Conservation (phyloP, 306 rosid genomes). For the Begonia masoniana region DNA sequence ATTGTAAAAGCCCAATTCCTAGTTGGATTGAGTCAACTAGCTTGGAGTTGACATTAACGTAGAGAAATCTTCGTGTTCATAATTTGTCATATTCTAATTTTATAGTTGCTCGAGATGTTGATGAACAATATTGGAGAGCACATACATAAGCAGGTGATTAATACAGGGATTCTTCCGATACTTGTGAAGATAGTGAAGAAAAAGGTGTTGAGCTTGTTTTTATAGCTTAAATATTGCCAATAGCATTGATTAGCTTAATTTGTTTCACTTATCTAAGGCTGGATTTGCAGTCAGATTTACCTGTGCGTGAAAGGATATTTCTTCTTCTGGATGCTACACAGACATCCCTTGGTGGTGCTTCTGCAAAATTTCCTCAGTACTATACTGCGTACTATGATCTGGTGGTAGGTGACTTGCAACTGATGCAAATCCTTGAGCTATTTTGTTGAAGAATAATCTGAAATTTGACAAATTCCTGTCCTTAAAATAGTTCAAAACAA, state of each 20-base stretch:
- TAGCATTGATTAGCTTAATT: not conserved
- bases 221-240: not conserved
- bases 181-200: conserved; percentile 92
- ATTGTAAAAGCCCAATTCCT: too few species aligned
- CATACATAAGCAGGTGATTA: conserved; percentile 75
- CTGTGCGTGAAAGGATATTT: conserved; percentile 76
- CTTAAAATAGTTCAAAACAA: too few species aligned
- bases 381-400: conserved; percentile 77
- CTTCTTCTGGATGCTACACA: conserved; percentile 94
- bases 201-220: conserved; percentile 41
- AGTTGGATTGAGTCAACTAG: too few species aligned
- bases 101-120: conserved; percentile 89
- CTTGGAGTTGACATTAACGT: too few species aligned
- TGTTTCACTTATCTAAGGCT: not conserved
- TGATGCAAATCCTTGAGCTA: not conserved
- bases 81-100: conserved; percentile 10
- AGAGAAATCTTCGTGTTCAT: too few species aligned
- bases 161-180: conserved; percentile 56
- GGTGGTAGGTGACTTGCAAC: conserved; percentile 50
- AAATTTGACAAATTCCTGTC: too few species aligned
- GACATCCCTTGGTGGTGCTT: conserved; percentile 92
- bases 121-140: conserved; percentile 90
- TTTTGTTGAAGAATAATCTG: not conserved
- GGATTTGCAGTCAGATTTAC: conserved; percentile 66
- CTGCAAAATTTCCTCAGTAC: conserved; percentile 90